Percentiles rank a stretch among this genome's conserved stretches.
phyloP scores from a whole-genome alignment of 2,329 filamentous ascomycete genomes.

The Monilinia aucupariae region DNA sequence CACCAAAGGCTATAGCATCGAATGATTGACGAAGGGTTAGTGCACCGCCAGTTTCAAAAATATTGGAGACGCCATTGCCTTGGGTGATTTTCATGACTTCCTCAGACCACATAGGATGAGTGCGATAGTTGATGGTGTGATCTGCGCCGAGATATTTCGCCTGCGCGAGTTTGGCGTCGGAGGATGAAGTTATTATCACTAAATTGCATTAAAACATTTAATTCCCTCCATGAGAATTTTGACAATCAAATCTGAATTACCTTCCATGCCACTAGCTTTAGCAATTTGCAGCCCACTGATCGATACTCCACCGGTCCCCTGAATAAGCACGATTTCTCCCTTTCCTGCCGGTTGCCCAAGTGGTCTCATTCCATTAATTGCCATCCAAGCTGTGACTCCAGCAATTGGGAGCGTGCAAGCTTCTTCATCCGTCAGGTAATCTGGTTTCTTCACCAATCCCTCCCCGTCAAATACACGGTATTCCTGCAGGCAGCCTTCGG shows the following conservation, averaged over 20 bases:
- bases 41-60: constrained; percentile 52
- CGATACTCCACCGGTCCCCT: constrained; percentile 51
- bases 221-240: neutral
- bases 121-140: constrained; percentile 49
- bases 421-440: constrained; percentile 54
- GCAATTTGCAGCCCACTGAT: constrained; percentile 50
- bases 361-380: constrained; percentile 52
- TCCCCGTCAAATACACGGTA: constrained; percentile 53
- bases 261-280: constrained; percentile 45
- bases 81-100: constrained; percentile 43
- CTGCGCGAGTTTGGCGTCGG: constrained; percentile 45
- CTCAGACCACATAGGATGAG: constrained; percentile 47
- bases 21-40: constrained; percentile 49
- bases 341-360: constrained; percentile 45
- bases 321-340: constrained; percentile 45
- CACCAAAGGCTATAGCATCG: constrained; percentile 49
- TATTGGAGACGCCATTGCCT: constrained; percentile 46
- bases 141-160: constrained; percentile 47
- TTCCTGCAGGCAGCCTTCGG: constrained; percentile 55
- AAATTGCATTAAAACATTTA: constrained; percentile 17
- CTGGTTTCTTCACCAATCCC: constrained; percentile 51
- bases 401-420: constrained; percentile 57
- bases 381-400: constrained; percentile 60
- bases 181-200: constrained; percentile 52
- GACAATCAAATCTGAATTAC: constrained; percentile 33